Base-by-base conservation (phyloP, 2,329 filamentous ascomycete genomes). In the Ceratocystiopsis brevicomis region DNA sequence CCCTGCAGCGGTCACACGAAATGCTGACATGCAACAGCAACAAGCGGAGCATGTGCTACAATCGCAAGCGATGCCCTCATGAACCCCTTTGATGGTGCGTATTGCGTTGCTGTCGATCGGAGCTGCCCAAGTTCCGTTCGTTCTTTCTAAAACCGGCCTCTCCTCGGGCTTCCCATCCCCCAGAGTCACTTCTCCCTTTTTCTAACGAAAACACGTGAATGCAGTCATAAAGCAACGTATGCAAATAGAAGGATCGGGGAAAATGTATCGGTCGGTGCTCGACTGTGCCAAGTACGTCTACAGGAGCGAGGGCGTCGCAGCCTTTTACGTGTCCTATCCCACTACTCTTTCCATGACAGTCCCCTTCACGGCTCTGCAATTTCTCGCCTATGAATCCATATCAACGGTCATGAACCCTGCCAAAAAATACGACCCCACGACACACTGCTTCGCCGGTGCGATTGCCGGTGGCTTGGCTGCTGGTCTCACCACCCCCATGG, bases 301-400 rank as follows among this genome's bases (percentile, higher is more conserved):
- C 64, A 76, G 71, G 54, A 79, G 76, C 42, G 90, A 98, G 62
- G 90, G 90, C 43, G 60, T 96, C 39, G 73, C 77, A 42, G 88
- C 90, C 44, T 98, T 98, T 65, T 98, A 98, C 66, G 80, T 98
- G 54, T 98, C 90, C 19, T 98, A 98, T 60, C 90, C 90, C 15
- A 98, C 90, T 17, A 98, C 90, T 3, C 69, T 98, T 25, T 93
- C 85, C 56, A 98, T 98, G 90, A 96, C 90, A 14, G 86, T 98
- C 2, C 90, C 90, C 3, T 98, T 96, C 60, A 96, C 88, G 13
- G 88, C 90, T 10, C 75, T 95, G 11, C 90, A 98, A 59, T 96
- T 98, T 60, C 84, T 94, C 57, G 86, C 87, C 44, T 98, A 98
- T 69, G 90, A 96, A 60, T 94, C 88, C 25, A 77, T 96, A 51